phyloP scores from a whole-genome alignment of 257 asterid species.

The Sherardia arvensis region DNA sequence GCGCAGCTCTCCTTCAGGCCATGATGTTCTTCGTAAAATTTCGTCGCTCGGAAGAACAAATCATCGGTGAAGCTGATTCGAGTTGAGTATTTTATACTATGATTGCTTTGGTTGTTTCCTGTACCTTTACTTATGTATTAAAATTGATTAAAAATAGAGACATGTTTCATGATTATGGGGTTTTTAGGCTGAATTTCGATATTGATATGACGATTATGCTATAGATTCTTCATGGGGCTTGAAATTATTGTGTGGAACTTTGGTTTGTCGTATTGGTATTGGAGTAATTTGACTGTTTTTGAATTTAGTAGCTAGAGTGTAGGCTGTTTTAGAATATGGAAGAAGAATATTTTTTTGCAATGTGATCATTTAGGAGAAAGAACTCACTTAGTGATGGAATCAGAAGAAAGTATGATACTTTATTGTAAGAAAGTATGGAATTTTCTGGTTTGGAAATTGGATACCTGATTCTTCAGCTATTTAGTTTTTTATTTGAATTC shows the following conservation, averaged over 20 bases:
- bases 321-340: neutral
- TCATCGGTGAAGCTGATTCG: no score
- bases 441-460: neutral
- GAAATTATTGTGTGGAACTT: neutral
- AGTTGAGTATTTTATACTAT: slow-evolving; percentile 1
- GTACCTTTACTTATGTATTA: neutral
- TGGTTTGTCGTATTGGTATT: neutral
- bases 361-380: neutral
- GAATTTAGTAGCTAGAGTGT: neutral
- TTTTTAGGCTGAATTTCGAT: neutral
- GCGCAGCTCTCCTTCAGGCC: no score
- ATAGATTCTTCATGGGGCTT: neutral
- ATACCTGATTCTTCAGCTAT: neutral
- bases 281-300: neutral
- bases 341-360: neutral
- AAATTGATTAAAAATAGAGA: neutral
- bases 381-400: neutral
- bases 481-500: neutral
- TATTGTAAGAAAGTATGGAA: no score
- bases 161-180: neutral
- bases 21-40: no score
- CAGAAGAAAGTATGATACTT: neutral
- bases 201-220: neutral
- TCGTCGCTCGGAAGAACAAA: no score
- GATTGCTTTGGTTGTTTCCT: neutral